A percentile compares a stretch with the other conserved stretches of the same genome.
phyloP scores from a whole-genome alignment of 129 eudicot genomes.

The Centrapalus pauciflorus region DNA sequence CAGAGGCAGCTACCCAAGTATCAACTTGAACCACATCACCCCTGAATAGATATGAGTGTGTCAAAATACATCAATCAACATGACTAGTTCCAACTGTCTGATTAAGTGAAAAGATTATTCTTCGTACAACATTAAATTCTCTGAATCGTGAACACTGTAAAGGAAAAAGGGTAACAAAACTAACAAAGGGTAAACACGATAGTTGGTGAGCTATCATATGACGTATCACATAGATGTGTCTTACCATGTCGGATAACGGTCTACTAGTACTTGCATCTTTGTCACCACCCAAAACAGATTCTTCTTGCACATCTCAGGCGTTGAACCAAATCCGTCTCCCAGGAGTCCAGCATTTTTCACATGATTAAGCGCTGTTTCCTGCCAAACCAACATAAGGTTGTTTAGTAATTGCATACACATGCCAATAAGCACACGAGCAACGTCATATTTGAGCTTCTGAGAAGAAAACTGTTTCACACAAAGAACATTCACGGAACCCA shows the following conservation, averaged over 20 bases:
- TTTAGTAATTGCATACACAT: not conserved
- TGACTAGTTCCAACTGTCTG: not conserved
- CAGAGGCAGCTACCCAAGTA: slow-evolving; percentile 97
- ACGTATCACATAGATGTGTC: not conserved
- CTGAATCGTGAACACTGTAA: not conserved
- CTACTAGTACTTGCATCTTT: slow-evolving; percentile 87
- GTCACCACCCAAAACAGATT: slow-evolving; percentile 99
- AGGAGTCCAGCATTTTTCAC: slow-evolving; percentile 77
- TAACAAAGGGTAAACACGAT: not conserved
- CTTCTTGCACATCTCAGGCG: slow-evolving; percentile 91
- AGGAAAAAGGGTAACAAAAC: not conserved
- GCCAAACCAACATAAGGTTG: slow-evolving; percentile 16
- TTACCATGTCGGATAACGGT: slow-evolving; percentile 97
- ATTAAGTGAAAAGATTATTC: not conserved
- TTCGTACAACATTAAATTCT: not conserved
- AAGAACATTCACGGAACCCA: not conserved
- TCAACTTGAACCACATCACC: slow-evolving; percentile 98
- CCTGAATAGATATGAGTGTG: slow-evolving; percentile 34
- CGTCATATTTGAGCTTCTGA: not conserved
- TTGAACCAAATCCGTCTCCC: slow-evolving; percentile 93
- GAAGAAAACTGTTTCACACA: not conserved
- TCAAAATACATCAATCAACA: slow-evolving; percentile 11
- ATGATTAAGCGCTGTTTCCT: slow-evolving; percentile 99
- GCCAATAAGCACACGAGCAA: not conserved
- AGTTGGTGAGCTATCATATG: not conserved